Conservation (phyloP, 305 asterid genomes). For the Fraxinus sp. region DNA sequence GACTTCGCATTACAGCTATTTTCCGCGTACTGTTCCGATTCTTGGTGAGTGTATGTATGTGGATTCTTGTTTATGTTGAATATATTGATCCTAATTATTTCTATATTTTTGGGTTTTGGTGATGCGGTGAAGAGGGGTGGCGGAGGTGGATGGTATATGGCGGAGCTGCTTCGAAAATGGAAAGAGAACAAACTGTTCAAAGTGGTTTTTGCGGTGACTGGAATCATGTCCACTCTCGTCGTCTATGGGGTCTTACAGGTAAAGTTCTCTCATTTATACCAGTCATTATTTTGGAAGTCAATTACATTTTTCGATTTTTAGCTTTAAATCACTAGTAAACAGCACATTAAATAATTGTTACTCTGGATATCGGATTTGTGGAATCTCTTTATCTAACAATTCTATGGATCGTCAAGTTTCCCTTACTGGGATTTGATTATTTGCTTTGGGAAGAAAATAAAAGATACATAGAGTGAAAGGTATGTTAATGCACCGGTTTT, state of each 20-base stretch:
- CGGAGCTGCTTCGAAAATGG: conserved; percentile 39
- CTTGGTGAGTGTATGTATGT: conserved; percentile 18
- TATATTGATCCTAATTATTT: not conserved
- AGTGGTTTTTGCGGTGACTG: conserved; percentile 70
- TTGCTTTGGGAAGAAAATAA: not conserved
- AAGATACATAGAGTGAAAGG: not conserved
- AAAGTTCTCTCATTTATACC: not conserved
- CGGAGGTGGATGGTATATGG: conserved; percentile 64
- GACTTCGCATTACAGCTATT: conserved; percentile 9
- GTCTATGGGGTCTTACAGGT: conserved; percentile 93
- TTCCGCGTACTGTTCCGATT: conserved; percentile 2
- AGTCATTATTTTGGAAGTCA: not conserved
- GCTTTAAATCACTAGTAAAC: not conserved
- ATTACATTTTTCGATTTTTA: not conserved
- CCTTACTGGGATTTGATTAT: not conserved
- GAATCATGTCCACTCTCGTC: conserved; percentile 88
- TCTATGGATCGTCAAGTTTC: not conserved
- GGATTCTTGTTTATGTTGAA: not conserved
- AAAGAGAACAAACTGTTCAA: conserved; percentile 62
- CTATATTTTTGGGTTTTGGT: not conserved
- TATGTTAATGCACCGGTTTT: not conserved
- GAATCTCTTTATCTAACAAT: not conserved
- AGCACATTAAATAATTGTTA: not conserved
- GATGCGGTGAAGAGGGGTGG: conserved; percentile 8
- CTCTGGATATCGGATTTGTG: conserved; percentile 2